These are phyloP conservation scores for Fusarium annulatum DNA, from an alignment of 2,329 filamentous ascomycete genomes.

Conservation along the genomic window DNA sequence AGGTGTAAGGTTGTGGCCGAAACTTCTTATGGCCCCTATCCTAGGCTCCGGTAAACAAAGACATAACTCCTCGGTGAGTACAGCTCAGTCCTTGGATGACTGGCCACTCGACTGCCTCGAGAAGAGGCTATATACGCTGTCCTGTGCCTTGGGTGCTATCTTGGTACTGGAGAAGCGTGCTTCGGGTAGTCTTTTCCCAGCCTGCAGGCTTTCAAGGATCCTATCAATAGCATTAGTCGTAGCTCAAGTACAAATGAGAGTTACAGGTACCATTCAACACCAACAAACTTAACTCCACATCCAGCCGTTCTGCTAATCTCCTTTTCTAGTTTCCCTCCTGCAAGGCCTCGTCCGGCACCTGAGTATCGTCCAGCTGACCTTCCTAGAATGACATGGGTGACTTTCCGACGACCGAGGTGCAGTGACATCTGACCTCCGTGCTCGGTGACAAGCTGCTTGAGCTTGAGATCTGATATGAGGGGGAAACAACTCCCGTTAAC, in stretches of 20 bases:
- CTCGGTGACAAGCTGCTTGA: constrained; percentile 80
- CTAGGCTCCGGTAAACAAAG: background rate
- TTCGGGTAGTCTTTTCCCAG: constrained; percentile 79
- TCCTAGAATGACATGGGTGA: constrained; percentile 89
- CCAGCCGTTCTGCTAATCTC: constrained; percentile 78
- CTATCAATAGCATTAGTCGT: constrained; percentile 53
- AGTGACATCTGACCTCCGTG: constrained; percentile 80
- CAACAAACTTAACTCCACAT: constrained; percentile 80
- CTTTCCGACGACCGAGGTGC: constrained; percentile 75
- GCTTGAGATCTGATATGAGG: constrained; percentile 82
- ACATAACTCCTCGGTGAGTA: background rate
- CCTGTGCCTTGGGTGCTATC: constrained; percentile 70
- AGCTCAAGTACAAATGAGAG: background rate
- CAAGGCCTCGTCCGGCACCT: constrained; percentile 78
- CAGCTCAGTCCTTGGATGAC: constrained; percentile 10
- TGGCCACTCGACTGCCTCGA: constrained; percentile 22
- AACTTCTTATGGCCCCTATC: background rate
- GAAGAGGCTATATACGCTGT: constrained; percentile 69
- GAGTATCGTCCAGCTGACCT: constrained; percentile 58
- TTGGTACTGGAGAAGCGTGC: constrained; percentile 74
- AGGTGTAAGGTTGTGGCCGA: background rate
- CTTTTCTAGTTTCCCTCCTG: constrained; percentile 81
- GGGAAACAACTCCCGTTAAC: constrained; percentile 90
- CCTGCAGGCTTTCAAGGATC: constrained; percentile 86
- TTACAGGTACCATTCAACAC: constrained; percentile 75